Conservation (phyloP, 345 rosid genomes). For the Aegle marmelos region DNA sequence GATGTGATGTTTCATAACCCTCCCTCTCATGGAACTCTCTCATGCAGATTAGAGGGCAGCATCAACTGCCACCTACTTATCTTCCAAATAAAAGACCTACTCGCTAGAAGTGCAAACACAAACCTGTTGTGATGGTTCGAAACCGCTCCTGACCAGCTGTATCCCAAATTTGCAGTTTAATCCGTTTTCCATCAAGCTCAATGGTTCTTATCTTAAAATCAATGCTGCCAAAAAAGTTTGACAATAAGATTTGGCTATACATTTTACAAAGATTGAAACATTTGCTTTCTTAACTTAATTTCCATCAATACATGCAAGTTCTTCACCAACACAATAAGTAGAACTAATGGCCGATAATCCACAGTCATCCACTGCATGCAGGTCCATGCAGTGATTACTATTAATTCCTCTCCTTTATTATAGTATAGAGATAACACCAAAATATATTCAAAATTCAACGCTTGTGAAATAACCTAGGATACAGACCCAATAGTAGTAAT, state of each 20-base stretch:
- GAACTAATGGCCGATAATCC: neutral
- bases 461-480: constrained; percentile 1
- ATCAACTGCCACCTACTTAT: neutral
- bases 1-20: neutral
- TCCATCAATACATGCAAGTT: neutral
- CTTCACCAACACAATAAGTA: neutral
- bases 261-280: neutral
- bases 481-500: constrained; percentile 88
- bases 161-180: constrained; percentile 95
- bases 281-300: neutral
- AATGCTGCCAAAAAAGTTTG: constrained; percentile 46
- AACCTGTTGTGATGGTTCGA: constrained; percentile 88
- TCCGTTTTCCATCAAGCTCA: constrained; percentile 90
- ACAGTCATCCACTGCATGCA: neutral
- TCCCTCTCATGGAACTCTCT: neutral
- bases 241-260: neutral
- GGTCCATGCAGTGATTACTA: neutral
- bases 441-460: neutral
- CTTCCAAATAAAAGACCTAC: neutral
- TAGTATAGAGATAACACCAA: neutral
- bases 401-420: neutral
- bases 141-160: constrained; percentile 98
- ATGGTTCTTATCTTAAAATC: constrained; percentile 95
- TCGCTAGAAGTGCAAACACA: neutral
- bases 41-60: neutral